Conservation (phyloP, 768 basidiomycete genomes). For the Naganishia vaughanmartiniae region DNA sequence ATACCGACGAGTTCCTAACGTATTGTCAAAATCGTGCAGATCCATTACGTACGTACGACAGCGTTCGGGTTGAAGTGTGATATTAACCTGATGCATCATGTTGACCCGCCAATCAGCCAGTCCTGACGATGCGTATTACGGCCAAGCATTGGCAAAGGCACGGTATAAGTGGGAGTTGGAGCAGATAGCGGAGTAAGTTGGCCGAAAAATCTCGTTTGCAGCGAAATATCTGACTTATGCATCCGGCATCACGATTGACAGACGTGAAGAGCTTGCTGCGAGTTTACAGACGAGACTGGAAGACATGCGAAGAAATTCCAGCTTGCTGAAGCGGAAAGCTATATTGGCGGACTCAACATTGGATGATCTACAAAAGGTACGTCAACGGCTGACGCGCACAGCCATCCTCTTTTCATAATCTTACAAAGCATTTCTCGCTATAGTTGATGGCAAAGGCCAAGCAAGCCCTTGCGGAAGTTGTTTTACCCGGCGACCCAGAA, state of each 20-base stretch:
- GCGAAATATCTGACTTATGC: background rate
- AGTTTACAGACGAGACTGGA: constrained; percentile 7
- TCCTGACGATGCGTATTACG: constrained; percentile 6
- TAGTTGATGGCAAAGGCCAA: constrained; percentile 6
- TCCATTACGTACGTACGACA: background rate
- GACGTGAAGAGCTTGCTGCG: constrained; percentile 9
- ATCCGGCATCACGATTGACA: background rate
- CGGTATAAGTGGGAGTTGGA: constrained; percentile 14
- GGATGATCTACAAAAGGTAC: constrained; percentile 11
- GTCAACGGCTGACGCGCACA: background rate
- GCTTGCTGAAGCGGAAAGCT: constrained; percentile 13
- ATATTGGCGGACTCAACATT: constrained; percentile 8
- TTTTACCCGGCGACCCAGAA: background rate
- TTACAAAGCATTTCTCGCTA: background rate
- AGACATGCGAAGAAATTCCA: background rate
- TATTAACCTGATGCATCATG: background rate
- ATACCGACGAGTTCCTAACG: constrained; percentile 14
- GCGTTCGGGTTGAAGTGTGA: too few relatives aligned
- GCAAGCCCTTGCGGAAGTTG: constrained; percentile 4
- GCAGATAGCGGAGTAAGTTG: background rate
- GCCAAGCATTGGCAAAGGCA: background rate
- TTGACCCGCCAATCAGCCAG: background rate
- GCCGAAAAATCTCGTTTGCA: background rate
- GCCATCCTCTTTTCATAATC: background rate
- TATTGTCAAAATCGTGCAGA: constrained; percentile 9